Evolutionary conservation across 371 early-diverging fungal species (phyloP), one percentile per base, ranked within the genome.

Genomic region (Circinella umbellata): DNA sequence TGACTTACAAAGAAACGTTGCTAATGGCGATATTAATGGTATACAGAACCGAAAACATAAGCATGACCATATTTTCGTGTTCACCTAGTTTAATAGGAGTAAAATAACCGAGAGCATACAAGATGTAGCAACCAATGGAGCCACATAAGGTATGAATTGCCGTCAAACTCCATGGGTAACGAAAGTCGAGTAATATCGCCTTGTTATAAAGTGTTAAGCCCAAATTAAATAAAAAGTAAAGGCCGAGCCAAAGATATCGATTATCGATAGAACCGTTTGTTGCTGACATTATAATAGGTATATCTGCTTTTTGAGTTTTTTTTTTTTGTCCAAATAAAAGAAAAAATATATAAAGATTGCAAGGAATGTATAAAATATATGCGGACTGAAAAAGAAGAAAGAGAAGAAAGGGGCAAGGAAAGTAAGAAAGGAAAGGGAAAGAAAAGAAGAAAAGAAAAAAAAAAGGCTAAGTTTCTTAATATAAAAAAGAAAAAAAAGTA

Each of bases 21-120:
- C 91, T 91, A 47, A 93, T 89, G 59, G 94, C 95, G 65, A 96
- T 95, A 73, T 96, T 96, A 70, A 92, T 87, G 4, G 95, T 96
- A 80, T 94, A 96, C 10, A 96, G 87, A 18, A 92, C 80, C 5
- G 95, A 95, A 76, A 95, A 96, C 70, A 87, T 78, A 68, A 92
- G 76, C 88, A 96, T 89, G 47, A 90, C 76, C 73, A 86, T 74
- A 63, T 86, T 87, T 60, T 94, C 94, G n/a, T 81, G 83, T 61
- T 79, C 84, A 39, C 85, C 87, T 27, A 93, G 80, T 38, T 75
- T 73, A 11, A 82, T 69, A 6, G 92, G 94, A 54, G 80, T 79
- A 70, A 93, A 93, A 34, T 83, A 63, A 10, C 90, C 92, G 37
- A 79, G 34, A 64, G 74, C 69, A 57, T 76, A 85, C 61, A 92